Conservation (phyloP, 2,329 filamentous ascomycete species). For the Ascochyta fabae region DNA sequence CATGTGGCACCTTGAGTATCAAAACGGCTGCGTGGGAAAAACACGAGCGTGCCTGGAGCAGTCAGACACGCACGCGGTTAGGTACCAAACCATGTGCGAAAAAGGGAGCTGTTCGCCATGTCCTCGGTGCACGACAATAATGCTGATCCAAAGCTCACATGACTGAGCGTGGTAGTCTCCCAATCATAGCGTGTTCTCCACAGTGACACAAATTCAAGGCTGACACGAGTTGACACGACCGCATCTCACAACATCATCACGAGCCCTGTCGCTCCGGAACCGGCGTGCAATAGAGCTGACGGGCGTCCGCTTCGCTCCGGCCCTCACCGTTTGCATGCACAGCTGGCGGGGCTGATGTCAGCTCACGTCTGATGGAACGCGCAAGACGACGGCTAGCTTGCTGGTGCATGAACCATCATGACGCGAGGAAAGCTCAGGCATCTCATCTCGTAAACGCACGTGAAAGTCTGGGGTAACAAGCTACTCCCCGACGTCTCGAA, state of each 20-base stretch:
- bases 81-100: too few relatives aligned
- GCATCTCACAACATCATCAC: neutral
- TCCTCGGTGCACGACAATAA: too few relatives aligned
- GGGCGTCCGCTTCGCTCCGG: constrained; percentile 6
- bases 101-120: too few relatives aligned
- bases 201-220: neutral
- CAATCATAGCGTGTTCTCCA: neutral
- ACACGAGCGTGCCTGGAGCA: too few relatives aligned
- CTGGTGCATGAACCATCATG: too few relatives aligned
- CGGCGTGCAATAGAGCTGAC: neutral
- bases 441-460: neutral
- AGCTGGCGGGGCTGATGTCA: neutral
- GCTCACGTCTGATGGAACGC: neutral
- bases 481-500: neutral
- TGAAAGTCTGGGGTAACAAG: constrained; percentile 13
- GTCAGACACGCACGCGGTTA: too few relatives aligned
- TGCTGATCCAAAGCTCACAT: too few relatives aligned
- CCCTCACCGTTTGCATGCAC: constrained; percentile 13
- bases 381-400: neutral
- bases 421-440: too few relatives aligned
- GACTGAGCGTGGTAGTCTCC: too few relatives aligned
- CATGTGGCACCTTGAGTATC: too few relatives aligned
- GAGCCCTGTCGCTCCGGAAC: neutral
- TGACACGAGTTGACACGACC: neutral
- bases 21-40: too few relatives aligned